Percentiles rank a stretch among this genome's conserved stretches.
These are phyloP conservation scores for Dioszegia hungarica DNA, from an alignment of 768 basidiomycete species.

Conservation along the genomic window DNA sequence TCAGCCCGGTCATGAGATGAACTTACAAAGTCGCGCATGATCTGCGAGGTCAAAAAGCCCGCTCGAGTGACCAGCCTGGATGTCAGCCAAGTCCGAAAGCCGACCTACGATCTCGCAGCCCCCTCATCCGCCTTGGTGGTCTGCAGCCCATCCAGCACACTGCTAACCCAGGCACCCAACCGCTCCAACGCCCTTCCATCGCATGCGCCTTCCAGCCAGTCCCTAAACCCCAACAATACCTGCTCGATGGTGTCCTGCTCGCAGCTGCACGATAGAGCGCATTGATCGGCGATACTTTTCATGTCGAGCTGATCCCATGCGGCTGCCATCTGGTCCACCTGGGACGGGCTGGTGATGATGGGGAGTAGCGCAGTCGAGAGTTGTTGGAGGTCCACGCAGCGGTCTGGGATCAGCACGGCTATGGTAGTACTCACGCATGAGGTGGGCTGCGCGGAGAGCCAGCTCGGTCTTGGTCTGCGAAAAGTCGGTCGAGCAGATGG, in stretches of 20 bases:
- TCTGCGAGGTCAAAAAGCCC: conserved; percentile 35
- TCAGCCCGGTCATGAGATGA: not conserved
- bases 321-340: conserved; percentile 16
- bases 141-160: conserved; percentile 8
- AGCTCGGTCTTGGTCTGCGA: conserved; percentile 26
- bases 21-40: conserved; percentile 37
- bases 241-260: conserved; percentile 78
- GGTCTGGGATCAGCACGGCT: conserved; percentile 11
- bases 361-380: conserved; percentile 21
- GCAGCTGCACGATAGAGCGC: conserved; percentile 20
- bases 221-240: conserved; percentile 48
- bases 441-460: conserved; percentile 22
- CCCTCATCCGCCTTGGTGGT: not conserved
- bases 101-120: not conserved
- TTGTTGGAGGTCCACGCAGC: conserved; percentile 29
- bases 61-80: conserved; percentile 15
- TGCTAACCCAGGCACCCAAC: conserved; percentile 21
- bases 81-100: conserved; percentile 9
- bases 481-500: conserved; percentile 12
- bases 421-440: conserved; percentile 21
- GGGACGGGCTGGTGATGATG: conserved; percentile 16
- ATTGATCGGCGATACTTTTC: conserved; percentile 18
- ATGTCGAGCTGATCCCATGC: conserved; percentile 31
- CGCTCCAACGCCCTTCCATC: conserved; percentile 4
- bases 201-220: conserved; percentile 14